Evolutionary conservation across 2,329 filamentous ascomycete genomes (phyloP), one percentile per base, ranked within the genome.

Genomic region (Dothistroma septosporum): DNA sequence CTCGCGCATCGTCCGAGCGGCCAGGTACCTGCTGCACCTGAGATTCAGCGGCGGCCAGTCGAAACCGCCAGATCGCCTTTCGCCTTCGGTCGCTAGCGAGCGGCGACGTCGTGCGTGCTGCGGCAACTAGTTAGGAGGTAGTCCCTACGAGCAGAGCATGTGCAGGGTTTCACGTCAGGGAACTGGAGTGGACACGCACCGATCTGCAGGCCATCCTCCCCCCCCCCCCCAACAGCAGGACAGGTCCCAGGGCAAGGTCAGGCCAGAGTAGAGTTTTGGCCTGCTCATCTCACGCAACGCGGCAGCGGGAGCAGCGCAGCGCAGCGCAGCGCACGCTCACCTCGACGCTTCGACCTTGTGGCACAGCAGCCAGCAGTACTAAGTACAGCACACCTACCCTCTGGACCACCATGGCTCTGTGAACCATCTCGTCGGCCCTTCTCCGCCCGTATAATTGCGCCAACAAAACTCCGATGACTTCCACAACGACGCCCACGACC

Each of bases 401-500:
- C n/a, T 19, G 14, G 41, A 44, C 16, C 14, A 44, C 14, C 41
- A 19, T 16, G 14, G 8, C 4, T 14, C 11, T n/a, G 47, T 28
- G 21, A 28, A 12, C 16, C 16, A 54, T 32, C n/a, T 22, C 52
- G 33, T 24, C 52, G 52, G 32, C 14, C 19, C 31, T 24, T 24
- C 53, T 28, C 56, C 48, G 37, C 48, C 47, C 11, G n/a, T 28
- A 28, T 2, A 28, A 28, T n/a, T 12, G 22, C 53, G 32, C 44
- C 57, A 55, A 21, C 53, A 52, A 21, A 54, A 12, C 50, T 2
- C 52, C 52, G 52, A 60, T 60, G 58, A 37, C 46, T 60, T 60
- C 60, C 54, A 57, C 37, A 60, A 62, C 55, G 58, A 58, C 64
- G 53, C 54, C 52, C 48, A 46, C 62, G 35, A 49, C 59, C 62